Evolutionary conservation across 257 asterid genomes (phyloP), one percentile per base, ranked within the genome.

Genomic region (Salvia rosmarinus): DNA sequence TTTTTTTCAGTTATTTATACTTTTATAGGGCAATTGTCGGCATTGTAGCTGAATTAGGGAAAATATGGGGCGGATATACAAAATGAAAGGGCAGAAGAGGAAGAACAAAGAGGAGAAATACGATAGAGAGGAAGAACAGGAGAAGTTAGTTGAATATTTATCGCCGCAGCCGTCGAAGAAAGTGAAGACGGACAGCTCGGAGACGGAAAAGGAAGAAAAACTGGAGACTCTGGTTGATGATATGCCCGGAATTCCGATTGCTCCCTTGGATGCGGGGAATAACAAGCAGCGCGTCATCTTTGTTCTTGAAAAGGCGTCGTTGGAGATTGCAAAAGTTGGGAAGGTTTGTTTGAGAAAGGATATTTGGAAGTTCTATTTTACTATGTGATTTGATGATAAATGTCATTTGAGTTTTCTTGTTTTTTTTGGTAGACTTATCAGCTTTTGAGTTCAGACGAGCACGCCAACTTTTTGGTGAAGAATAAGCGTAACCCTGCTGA

Each of bases 241-340:
- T 58, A 58, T 84, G 79, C 86, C 96, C 39, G 92, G 98, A 3
- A 82, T 93, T 71, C 96, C 97, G 21, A 64, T 78, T 77, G 81
- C 72, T 43, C 70, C 65, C 1, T 78, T 72, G 67, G 88, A 84
- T 17, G 63, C 74, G 0, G 35, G 69, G 47, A 21, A 19, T 28
- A 79, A 68, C 21, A 89, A 83, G 63, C 86, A 87, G 14, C 86
- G 88, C 9, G 89, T 91, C 52, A 80, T 91, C 76, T 94, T 91
- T 61, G 73, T 94, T 74, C 87, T 94, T 4, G 97, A 91, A 74
- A 91, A 84, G 82, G 96, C 97, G 3, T 89, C 96, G 7, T 70
- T 94, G 82, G 98, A 90, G 77, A 84, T 89, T 47, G 98, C 92
- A 0, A 85, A 94, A 90, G 88, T 91, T 71, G 98, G 97, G 67